phyloP scores from a whole-genome alignment of 1,139 yeast species.

The Debaryomyces robertsiae region DNA sequence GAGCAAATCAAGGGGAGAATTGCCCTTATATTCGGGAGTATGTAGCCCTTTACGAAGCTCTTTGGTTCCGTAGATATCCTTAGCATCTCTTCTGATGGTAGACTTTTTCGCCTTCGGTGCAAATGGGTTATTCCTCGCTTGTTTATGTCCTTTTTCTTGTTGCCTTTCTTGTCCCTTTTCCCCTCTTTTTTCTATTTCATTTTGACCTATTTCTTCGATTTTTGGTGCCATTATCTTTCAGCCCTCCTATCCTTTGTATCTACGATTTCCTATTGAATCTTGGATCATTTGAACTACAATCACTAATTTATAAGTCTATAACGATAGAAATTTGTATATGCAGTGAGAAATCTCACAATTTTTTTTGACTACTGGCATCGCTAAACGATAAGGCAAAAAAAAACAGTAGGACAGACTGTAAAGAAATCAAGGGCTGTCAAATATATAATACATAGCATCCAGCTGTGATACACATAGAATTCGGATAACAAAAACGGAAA shows the following conservation, averaged over 20 bases:
- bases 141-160: too few species aligned
- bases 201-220: conserved; percentile 24
- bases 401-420: too few species aligned
- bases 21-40: conserved; percentile 33
- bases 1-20: conserved; percentile 38
- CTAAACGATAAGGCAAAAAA: conserved; percentile 5
- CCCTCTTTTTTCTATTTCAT: too few species aligned
- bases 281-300: too few species aligned
- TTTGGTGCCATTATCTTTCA: conserved; percentile 26
- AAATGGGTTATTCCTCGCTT: conserved; percentile 35
- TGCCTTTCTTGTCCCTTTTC: too few species aligned
- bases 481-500: background rate
- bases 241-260: background rate
- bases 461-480: background rate
- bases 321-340: conserved; percentile 1
- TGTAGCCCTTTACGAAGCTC: conserved; percentile 35
- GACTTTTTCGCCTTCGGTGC: conserved; percentile 26
- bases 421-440: too few species aligned
- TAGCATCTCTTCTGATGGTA: conserved; percentile 36
- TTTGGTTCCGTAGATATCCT: conserved; percentile 34
- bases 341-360: conserved; percentile 7
- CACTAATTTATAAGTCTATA: too few species aligned
- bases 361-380: conserved; percentile 8
- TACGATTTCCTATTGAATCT: background rate
- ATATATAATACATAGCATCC: background rate